Percentiles rank a stretch among this genome's conserved stretches.
Conservation (phyloP, 75 land plant species). For the Sequoiadendron giganteum region DNA sequence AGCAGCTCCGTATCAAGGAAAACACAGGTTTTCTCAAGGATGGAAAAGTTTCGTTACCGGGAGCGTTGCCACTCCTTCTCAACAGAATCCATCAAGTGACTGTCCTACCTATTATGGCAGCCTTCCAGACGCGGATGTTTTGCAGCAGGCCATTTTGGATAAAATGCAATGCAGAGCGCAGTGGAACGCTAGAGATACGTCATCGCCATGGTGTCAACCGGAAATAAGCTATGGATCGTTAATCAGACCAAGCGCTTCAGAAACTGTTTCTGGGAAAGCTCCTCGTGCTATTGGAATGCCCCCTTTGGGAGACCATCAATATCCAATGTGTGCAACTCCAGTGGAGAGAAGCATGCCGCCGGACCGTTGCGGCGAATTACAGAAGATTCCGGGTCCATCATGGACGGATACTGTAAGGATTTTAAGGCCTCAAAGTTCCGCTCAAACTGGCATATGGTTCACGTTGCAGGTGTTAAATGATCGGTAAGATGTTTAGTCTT, state of each 20-base stretch:
- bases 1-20: neutral
- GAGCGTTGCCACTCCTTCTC: neutral
- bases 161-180: neutral
- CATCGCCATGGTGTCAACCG: neutral
- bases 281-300: neutral
- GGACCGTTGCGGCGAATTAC: neutral
- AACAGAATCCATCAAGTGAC: neutral
- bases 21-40: neutral
- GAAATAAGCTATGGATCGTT: neutral
- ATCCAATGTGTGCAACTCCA: neutral
- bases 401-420: constrained; percentile 13
- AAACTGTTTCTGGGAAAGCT: neutral
- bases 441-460: constrained; percentile 57
- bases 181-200: neutral
- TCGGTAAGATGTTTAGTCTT: constrained; percentile 35
- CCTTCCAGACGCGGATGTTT: neutral
- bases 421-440: constrained; percentile 29
- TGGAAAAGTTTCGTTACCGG: neutral
- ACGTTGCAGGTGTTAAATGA: constrained; percentile 41
- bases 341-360: constrained; percentile 2
- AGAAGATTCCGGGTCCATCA: neutral
- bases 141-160: neutral
- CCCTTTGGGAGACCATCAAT: neutral
- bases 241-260: constrained; percentile 3
- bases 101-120: no score